Conservation (phyloP, 352 stramenopile species). For the Phytophthora vignae region DNA sequence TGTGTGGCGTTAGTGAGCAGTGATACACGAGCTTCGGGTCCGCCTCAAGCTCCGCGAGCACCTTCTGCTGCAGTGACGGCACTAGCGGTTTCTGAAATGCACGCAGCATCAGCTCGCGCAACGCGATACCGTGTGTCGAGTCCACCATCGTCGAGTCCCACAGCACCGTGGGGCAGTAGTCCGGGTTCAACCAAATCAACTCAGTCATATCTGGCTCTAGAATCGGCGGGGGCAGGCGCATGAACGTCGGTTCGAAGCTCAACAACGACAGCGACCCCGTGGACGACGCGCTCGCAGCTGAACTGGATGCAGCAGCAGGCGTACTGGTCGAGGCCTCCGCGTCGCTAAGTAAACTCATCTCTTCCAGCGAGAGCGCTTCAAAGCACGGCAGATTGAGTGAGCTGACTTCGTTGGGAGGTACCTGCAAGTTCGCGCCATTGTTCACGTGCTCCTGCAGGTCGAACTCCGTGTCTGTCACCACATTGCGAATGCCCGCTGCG, state of each 20-base stretch:
- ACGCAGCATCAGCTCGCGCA: constrained; percentile 91
- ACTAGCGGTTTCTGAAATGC: constrained; percentile 91
- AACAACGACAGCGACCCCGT: constrained; percentile 75
- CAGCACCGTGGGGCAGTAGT: constrained; percentile 91
- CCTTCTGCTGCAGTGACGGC: constrained; percentile 90
- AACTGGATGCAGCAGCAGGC: constrained; percentile 26
- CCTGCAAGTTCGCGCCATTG: constrained; percentile 75
- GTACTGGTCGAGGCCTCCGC: constrained; percentile 35
- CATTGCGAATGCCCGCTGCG: constrained; percentile 76
- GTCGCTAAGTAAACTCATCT: constrained; percentile 67
- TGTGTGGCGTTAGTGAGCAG: constrained; percentile 93
- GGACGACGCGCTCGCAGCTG: constrained; percentile 35
- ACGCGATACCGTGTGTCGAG: constrained; percentile 82
- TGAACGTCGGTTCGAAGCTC: constrained; percentile 91
- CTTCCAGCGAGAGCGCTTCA: constrained; percentile 76
- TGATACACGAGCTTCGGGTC: constrained; percentile 93
- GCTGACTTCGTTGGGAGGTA: constrained; percentile 77
- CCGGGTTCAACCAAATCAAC: constrained; percentile 93
- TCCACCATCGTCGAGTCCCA: constrained; percentile 93
- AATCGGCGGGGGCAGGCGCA: constrained; percentile 85
- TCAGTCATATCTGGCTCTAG: constrained; percentile 89
- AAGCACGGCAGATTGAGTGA: constrained; percentile 72
- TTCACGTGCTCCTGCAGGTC: constrained; percentile 87
- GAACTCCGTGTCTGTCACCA: constrained; percentile 82
- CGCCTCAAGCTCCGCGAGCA: constrained; percentile 89